phyloP scores from a whole-genome alignment of 2,329 filamentous ascomycete genomes.

The Seiridium cupressi region DNA sequence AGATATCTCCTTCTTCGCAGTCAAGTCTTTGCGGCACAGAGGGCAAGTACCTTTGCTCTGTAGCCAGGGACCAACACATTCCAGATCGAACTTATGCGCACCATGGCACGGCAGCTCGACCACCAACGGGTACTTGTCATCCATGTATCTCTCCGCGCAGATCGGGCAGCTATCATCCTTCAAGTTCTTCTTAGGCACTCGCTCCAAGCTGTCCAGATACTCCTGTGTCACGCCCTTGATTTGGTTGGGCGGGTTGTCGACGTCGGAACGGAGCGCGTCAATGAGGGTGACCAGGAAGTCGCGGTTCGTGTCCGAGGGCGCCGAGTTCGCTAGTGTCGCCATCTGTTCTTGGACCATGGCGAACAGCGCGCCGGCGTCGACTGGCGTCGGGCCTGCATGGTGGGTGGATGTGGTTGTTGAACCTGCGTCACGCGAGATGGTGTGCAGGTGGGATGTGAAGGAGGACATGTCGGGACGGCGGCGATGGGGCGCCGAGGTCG shows the following conservation, averaged over 20 bases:
- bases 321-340: slow-evolving; percentile 45
- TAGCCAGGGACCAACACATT: slow-evolving; percentile 66
- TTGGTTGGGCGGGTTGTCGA: slow-evolving; percentile 48
- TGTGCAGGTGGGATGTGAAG: slow-evolving; percentile 8
- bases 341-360: slow-evolving; percentile 60
- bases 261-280: slow-evolving; percentile 44
- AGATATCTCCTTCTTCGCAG: slow-evolving; percentile 48
- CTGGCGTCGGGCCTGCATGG: slow-evolving; percentile 58
- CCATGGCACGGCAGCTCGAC: slow-evolving; percentile 60
- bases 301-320: slow-evolving; percentile 47
- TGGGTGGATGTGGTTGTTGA: slow-evolving; percentile 25
- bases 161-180: slow-evolving; percentile 59
- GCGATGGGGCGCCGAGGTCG: slow-evolving; percentile 35
- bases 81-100: slow-evolving; percentile 61
- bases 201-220: slow-evolving; percentile 59
- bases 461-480: slow-evolving; percentile 57
- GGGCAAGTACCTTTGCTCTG: slow-evolving; percentile 63
- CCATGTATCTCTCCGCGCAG: slow-evolving; percentile 60
- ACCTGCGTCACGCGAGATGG: slow-evolving; percentile 2
- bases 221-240: slow-evolving; percentile 56
- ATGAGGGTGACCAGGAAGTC: slow-evolving; percentile 51
- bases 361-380: slow-evolving; percentile 56
- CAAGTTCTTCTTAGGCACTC: slow-evolving; percentile 52
- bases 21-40: slow-evolving; percentile 60
- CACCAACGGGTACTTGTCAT: slow-evolving; percentile 61